Evolutionary conservation across 2,329 filamentous ascomycete genomes (phyloP).

Genomic region (Botrytis squamosa): DNA sequence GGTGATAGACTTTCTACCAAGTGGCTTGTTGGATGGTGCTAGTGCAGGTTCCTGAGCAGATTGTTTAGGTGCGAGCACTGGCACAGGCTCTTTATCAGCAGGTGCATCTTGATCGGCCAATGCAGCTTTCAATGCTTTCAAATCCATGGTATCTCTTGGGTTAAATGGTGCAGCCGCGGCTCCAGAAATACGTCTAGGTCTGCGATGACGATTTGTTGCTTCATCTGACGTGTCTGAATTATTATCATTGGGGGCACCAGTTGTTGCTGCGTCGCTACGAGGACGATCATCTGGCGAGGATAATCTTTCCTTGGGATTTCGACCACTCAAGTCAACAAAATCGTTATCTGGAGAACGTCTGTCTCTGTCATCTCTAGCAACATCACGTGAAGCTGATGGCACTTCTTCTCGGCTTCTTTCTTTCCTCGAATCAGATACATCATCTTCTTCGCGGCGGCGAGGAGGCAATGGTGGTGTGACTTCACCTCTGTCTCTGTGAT

Average conservation of each 20-base stretch:
- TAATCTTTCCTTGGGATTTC: conserved; percentile 50
- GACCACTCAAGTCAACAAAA: conserved; percentile 37
- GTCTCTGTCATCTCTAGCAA: conserved; percentile 19
- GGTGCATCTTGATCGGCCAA: conserved; percentile 33
- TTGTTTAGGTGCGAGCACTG: conserved; percentile 20
- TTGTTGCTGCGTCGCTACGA: conserved; percentile 25
- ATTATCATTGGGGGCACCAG: conserved; percentile 27
- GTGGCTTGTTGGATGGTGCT: conserved; percentile 22
- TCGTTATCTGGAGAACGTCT: conserved; percentile 25
- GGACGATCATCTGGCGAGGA: conserved; percentile 36
- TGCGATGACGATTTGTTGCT: conserved; percentile 23
- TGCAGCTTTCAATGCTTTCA: conserved; percentile 38
- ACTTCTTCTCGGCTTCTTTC: conserved; percentile 17
- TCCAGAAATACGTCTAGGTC: conserved; percentile 29
- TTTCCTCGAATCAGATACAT: not conserved
- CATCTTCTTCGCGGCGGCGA: conserved; percentile 19
- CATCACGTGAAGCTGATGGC: not conserved
- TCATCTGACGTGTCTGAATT: conserved; percentile 35
- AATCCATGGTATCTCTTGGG: conserved; percentile 39
- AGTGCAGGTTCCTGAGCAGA: conserved; percentile 17
- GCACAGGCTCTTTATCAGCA: conserved; percentile 25
- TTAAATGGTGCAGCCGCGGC: conserved; percentile 35
- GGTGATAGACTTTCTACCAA: conserved; percentile 27
- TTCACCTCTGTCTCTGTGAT: conserved; percentile 29
- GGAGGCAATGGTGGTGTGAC: conserved; percentile 16